phyloP scores from a whole-genome alignment of 1,284 basidiomycete species.

The Austroboletus novae-zelandiae region DNA sequence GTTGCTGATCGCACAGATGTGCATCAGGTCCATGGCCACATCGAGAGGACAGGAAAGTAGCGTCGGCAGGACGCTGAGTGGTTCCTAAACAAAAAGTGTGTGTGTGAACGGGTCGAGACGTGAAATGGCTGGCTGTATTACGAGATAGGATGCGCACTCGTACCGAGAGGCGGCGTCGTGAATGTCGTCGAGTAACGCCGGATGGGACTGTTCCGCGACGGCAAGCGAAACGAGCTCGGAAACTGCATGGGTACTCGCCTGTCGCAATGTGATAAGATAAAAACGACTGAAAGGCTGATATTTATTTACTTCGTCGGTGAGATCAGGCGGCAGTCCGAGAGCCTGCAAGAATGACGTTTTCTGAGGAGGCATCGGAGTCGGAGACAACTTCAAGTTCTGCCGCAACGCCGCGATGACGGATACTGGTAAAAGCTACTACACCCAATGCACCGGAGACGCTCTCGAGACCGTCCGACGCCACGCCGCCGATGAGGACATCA shows the following conservation, averaged over 20 bases:
- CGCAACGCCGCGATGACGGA: slow-evolving; percentile 20
- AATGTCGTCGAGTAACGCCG: slow-evolving; percentile 18
- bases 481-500: slow-evolving; percentile 28
- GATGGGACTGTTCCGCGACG: background rate
- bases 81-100: slow-evolving; percentile 23
- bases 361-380: slow-evolving; percentile 9
- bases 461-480: slow-evolving; percentile 35
- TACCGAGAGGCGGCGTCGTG: slow-evolving; percentile 14
- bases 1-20: slow-evolving; percentile 14
- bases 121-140: background rate
- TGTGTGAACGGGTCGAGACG: too few relatives aligned
- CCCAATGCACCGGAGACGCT: slow-evolving; percentile 39
- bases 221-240: slow-evolving; percentile 22
- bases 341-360: slow-evolving; percentile 16
- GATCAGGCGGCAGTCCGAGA: slow-evolving; percentile 17
- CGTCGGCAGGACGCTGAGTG: slow-evolving; percentile 26
- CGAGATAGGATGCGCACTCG: slow-evolving; percentile 17
- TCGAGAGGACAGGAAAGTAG: slow-evolving; percentile 22
- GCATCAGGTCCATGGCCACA: slow-evolving; percentile 21
- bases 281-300: background rate
- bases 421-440: slow-evolving; percentile 29
- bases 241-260: slow-evolving; percentile 20
- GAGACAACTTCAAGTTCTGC: too few relatives aligned
- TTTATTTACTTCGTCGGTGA: slow-evolving; percentile 23
- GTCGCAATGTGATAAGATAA: background rate